Evolutionary conservation across 2,329 filamentous ascomycete species (phyloP).

Genomic region (Trichoderma sp.): DNA sequence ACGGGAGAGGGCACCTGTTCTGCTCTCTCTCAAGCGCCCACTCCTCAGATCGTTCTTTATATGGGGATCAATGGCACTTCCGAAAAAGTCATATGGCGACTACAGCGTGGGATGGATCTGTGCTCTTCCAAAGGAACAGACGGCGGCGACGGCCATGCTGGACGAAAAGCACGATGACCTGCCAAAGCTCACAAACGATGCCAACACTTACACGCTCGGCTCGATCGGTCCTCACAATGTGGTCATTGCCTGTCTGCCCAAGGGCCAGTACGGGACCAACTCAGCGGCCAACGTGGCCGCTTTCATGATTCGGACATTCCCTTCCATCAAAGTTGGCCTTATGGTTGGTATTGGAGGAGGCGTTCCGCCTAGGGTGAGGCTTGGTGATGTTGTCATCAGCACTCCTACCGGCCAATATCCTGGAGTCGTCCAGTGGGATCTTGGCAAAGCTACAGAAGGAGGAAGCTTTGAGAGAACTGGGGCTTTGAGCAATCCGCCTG

Average conservation of each 20-base stretch:
- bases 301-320: constrained; percentile 29
- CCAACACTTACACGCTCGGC: constrained; percentile 37
- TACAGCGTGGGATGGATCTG: constrained; percentile 42
- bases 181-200: constrained; percentile 31
- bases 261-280: constrained; percentile 29
- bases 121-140: constrained; percentile 38
- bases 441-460: constrained; percentile 27
- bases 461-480: constrained; percentile 26
- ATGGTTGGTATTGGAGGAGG: constrained; percentile 49
- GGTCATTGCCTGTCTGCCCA: constrained; percentile 35
- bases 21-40: too few species aligned
- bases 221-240: constrained; percentile 35
- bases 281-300: constrained; percentile 29
- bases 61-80: neutral
- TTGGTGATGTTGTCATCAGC: constrained; percentile 38
- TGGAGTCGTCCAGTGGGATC: constrained; percentile 35
- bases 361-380: constrained; percentile 33
- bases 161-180: constrained; percentile 34
- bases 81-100: neutral
- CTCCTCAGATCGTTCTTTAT: too few species aligned
- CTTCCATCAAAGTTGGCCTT: constrained; percentile 31
- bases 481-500: constrained; percentile 27
- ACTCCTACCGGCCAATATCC: constrained; percentile 28
- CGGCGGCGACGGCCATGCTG: constrained; percentile 37
- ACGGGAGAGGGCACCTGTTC: too few species aligned